Conservation (phyloP, 2,329 filamentous ascomycete genomes). For the Arthrobotrys pseudoclavata region DNA sequence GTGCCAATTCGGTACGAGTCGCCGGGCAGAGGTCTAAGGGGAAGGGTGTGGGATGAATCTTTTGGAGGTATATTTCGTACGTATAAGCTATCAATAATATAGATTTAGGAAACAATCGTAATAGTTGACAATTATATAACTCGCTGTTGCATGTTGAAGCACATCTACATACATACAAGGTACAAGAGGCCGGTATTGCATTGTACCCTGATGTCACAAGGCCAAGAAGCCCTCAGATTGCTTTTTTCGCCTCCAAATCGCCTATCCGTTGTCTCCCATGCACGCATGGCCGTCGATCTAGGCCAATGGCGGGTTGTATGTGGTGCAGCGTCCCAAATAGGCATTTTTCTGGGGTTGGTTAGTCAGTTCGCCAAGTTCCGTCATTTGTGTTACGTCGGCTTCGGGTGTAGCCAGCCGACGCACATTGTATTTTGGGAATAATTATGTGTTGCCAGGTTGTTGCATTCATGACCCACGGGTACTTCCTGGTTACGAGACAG, state of each 20-base stretch:
- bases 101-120: no score
- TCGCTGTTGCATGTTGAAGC: no score
- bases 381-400: slow-evolving; percentile 18
- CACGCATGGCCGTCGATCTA: neutral
- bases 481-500: no score
- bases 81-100: no score
- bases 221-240: no score
- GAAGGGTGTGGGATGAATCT: neutral
- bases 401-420: neutral
- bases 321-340: slow-evolving; percentile 2
- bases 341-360: slow-evolving; percentile 22
- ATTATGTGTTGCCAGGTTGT: slow-evolving; percentile 3
- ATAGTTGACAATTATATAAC: no score
- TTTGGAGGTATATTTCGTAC: no score
- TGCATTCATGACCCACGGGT: neutral
- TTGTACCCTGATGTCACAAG: no score
- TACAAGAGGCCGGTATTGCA: no score
- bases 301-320: neutral
- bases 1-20: slow-evolving; percentile 34
- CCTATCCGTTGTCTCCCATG: no score
- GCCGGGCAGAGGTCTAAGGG: neutral
- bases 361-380: slow-evolving; percentile 14
- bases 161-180: no score
- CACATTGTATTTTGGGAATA: neutral
- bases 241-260: no score